Evolutionary conservation across 345 rosid genomes (phyloP).

Genomic region (Carallia pectinifolia): DNA sequence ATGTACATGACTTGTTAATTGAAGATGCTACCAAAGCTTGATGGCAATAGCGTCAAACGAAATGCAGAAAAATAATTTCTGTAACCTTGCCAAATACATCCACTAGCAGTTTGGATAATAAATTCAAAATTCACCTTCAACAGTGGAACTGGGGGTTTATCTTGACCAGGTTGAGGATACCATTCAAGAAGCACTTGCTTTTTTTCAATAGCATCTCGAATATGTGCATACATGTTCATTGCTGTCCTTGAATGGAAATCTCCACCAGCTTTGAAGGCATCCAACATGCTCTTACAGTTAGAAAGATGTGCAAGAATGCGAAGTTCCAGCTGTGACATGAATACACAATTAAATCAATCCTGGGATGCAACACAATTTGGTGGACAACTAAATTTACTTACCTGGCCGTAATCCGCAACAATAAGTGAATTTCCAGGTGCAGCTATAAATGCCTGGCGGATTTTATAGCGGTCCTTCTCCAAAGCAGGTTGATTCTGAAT

Average conservation of each 20-base stretch:
- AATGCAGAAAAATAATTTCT: not conserved
- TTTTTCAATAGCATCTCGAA: constrained; percentile 71
- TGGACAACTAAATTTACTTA: constrained; percentile 32
- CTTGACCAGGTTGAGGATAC: constrained; percentile 90
- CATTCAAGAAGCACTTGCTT: constrained; percentile 85
- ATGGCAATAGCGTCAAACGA: no score
- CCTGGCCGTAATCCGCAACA: constrained; percentile 99
- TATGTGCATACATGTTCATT: constrained; percentile 94
- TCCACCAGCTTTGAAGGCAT: constrained; percentile 96
- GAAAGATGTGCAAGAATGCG: constrained; percentile 97
- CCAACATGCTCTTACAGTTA: constrained; percentile 89
- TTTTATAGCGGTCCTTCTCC: constrained; percentile 98
- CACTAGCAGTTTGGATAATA: not conserved
- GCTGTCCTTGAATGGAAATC: constrained; percentile 99
- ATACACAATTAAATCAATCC: constrained; percentile 27
- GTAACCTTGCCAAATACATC: not conserved
- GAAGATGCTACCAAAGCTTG: no score
- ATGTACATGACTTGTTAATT: no score
- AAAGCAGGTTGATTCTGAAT: constrained; percentile 94
- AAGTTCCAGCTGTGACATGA: constrained; percentile 75
- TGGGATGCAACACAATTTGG: not conserved
- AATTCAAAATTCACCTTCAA: constrained; percentile 57
- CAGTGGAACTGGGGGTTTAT: constrained; percentile 89
- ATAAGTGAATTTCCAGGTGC: constrained; percentile 91
- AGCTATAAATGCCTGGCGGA: constrained; percentile 92